A percentile compares a stretch with the other conserved stretches of the same genome.
These are phyloP conservation scores for Xylariaceae sp. DNA, from an alignment of 2,329 filamentous ascomycete species.

Conservation along the genomic window DNA sequence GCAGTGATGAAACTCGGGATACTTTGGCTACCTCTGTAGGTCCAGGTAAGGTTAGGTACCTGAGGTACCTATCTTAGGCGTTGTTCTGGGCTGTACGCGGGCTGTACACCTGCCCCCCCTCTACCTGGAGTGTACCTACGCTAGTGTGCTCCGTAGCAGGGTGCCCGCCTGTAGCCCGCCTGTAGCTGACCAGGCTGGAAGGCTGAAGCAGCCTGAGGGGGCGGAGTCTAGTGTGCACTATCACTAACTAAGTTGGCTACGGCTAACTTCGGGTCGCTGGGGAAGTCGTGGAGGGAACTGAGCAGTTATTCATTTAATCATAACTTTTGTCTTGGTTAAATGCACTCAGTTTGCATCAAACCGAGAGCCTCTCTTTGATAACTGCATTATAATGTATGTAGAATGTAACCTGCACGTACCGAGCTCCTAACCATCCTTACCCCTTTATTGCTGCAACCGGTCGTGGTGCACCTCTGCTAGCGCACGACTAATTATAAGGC, in stretches of 20 bases:
- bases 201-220: not conserved
- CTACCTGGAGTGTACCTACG: too few relatives aligned
- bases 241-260: not conserved
- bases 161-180: too few relatives aligned
- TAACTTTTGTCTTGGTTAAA: too few relatives aligned
- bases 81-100: too few relatives aligned
- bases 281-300: not conserved
- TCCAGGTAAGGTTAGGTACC: too few relatives aligned
- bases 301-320: too few relatives aligned
- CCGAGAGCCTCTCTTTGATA: not conserved
- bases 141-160: too few relatives aligned
- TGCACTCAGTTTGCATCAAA: not conserved
- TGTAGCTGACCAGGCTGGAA: not conserved
- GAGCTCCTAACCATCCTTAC: not conserved
- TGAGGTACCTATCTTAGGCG: too few relatives aligned
- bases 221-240: not conserved
- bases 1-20: too few relatives aligned
- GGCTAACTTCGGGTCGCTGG: not conserved
- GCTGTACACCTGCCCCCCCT: too few relatives aligned
- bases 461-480: not conserved
- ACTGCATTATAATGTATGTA: not conserved
- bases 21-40: too few relatives aligned
- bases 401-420: not conserved
- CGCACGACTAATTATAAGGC: not conserved
- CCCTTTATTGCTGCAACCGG: not conserved